Percentiles rank a stretch among this genome's conserved stretches.
phyloP scores from a whole-genome alignment of 495 filamentous ascomycete genomes.

The Pyrenopolyporus hunteri region DNA sequence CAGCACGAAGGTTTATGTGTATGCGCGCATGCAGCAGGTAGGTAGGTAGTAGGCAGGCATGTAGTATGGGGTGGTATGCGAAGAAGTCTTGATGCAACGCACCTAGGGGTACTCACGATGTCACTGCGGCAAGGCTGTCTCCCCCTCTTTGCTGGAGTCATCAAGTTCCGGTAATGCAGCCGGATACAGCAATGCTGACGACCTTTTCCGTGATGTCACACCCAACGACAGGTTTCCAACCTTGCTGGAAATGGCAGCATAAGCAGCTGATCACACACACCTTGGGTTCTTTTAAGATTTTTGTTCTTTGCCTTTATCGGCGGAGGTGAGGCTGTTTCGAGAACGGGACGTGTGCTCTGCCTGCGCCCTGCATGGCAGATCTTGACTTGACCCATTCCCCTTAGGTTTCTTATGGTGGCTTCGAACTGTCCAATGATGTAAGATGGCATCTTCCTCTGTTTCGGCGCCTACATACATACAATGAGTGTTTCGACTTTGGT shows the following conservation, averaged over 20 bases:
- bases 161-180: conserved; percentile 23
- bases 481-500: conserved; percentile 33
- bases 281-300: conserved; percentile 24
- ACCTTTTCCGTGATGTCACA: conserved; percentile 20
- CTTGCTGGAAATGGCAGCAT: conserved; percentile 31
- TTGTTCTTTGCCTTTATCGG: conserved; percentile 27
- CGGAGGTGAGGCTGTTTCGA: conserved; percentile 28
- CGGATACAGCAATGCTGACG: conserved; percentile 34
- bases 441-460: conserved; percentile 30
- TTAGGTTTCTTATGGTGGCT: conserved; percentile 18
- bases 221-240: conserved; percentile 24
- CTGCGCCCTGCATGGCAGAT: conserved; percentile 34
- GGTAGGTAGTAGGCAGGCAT: background rate
- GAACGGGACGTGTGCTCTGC: conserved; percentile 21
- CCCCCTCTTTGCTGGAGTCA: conserved; percentile 17
- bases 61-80: conserved; percentile 8
- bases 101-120: conserved; percentile 16
- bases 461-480: conserved; percentile 22
- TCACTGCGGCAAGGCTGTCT: conserved; percentile 23
- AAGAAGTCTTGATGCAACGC: conserved; percentile 18
- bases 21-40: background rate
- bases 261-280: conserved; percentile 33
- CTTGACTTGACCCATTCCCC: conserved; percentile 26
- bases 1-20: conserved; percentile 4
- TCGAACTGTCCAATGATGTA: conserved; percentile 40